Base-by-base conservation (phyloP, 257 asterid species). In the Scutellaria minor region DNA sequence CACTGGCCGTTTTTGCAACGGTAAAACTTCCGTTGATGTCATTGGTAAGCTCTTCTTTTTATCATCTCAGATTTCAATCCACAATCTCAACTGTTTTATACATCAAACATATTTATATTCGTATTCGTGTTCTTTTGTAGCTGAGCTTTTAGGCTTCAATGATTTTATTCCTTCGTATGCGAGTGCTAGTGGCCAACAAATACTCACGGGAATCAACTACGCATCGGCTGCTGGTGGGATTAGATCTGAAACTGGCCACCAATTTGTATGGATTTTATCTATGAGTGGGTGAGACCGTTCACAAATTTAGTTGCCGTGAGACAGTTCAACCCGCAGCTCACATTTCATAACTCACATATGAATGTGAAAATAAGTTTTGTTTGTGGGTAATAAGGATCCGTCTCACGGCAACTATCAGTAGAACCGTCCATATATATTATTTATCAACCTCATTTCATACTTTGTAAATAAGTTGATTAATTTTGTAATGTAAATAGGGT, bases 171-270 rank as follows among this genome's bases (percentile, higher is more conserved):
- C 89, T 0, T 83, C 97, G 0, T 91, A 85, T 46, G 72, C 93
- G 1, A 67, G 7, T 11, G 95, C 93, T 11, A 81, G 86, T 0
- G 95, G 93, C 35, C 79, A 71, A 46, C 81, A 83, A 44, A 83
- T 91, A 59, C 81, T 89, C 15, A 65, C 77, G 59, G 97, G 97
- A 65, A 90, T 89, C 11, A 91, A 91, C 75, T 91, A 85, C 47
- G 97, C 97, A 2, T 91, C 97, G 1, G 96, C 97, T 4, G 97
- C 97, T 2, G 97, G 96, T 2, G 97, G 97, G 64, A 89, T 91
- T 37, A 74, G 97, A 72, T 71, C 71, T 9, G 97, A 91, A 87
- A 91, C 97, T 1, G 97, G 97, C 52, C 89, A 66, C 53, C 97
- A 91, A 66, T 72, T 91, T 84, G 96, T 91, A 81, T 8, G 35